Evolutionary conservation across 2,329 filamentous ascomycete species (phyloP).

Genomic region (Penicillium digitatum): DNA sequence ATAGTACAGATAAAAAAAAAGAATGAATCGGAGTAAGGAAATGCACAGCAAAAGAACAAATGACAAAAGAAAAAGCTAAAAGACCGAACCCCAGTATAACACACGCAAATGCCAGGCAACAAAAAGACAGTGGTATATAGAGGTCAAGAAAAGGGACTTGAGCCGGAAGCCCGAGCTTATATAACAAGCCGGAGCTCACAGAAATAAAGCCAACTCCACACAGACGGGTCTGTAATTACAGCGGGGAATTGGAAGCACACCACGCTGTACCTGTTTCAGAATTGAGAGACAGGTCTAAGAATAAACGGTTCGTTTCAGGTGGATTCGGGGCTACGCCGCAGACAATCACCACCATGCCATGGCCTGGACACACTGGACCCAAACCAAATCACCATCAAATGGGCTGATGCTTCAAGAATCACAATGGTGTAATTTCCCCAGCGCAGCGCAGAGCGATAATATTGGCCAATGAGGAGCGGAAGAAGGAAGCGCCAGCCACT

Average conservation of each 20-base stretch:
- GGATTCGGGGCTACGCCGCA: conserved; percentile 6
- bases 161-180: not conserved
- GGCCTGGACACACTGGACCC: conserved; percentile 5
- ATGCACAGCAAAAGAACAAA: conserved; percentile 4
- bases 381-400: conserved; percentile 2
- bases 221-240: conserved; percentile 24
- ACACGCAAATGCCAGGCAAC: conserved; percentile 7
- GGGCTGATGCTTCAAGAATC: conserved; percentile 20
- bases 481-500: conserved; percentile 19
- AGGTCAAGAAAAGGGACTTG: not conserved
- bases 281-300: conserved; percentile 24
- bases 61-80: conserved; percentile 6
- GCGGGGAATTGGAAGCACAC: conserved; percentile 1
- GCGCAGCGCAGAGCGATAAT: conserved; percentile 17
- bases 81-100: conserved; percentile 1
- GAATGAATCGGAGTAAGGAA: not conserved
- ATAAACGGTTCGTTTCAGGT: conserved; percentile 21
- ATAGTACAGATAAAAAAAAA: not conserved
- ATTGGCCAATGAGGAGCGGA: conserved; percentile 16
- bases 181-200: not conserved
- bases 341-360: conserved; percentile 12
- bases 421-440: conserved; percentile 17
- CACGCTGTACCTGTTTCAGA: conserved; percentile 20
- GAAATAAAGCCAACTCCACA: conserved; percentile 11
- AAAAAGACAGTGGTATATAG: conserved; percentile 6